Evolutionary conservation across 306 rosid species (phyloP).

Genomic region (Urtica urens): DNA sequence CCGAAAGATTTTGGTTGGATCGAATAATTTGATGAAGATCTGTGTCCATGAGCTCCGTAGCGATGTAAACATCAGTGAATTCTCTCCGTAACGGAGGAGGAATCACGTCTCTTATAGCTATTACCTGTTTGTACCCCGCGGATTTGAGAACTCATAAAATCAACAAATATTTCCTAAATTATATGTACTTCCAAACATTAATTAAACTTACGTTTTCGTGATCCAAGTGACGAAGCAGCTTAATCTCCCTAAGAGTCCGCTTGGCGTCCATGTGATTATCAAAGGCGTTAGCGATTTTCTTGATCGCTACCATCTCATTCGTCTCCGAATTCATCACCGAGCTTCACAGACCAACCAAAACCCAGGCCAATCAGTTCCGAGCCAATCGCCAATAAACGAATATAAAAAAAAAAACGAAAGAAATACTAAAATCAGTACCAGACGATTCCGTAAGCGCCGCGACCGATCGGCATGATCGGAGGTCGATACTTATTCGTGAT

Average conservation of each 20-base stretch:
- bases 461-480: constrained; percentile 93
- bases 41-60: constrained; percentile 84
- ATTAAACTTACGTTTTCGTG: constrained; percentile 74
- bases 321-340: constrained; percentile 84
- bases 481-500: constrained; percentile 75
- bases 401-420: not conserved
- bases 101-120: constrained; percentile 67
- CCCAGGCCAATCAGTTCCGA: constrained; percentile 1
- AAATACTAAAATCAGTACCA: constrained; percentile 34
- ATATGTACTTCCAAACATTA: no score
- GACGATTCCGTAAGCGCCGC: constrained; percentile 94
- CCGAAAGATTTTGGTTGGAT: constrained; percentile 78
- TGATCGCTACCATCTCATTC: constrained; percentile 82
- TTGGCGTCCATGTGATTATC: constrained; percentile 95
- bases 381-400: not conserved
- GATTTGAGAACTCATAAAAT: no score
- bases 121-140: constrained; percentile 58
- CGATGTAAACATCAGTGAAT: constrained; percentile 75
- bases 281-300: constrained; percentile 91
- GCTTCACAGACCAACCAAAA: constrained; percentile 34
- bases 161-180: no score
- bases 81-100: constrained; percentile 91
- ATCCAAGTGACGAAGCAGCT: constrained; percentile 91
- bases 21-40: constrained; percentile 97
- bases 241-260: constrained; percentile 97